phyloP scores from a whole-genome alignment of 208 protist species.

The Herpetomonas samuelpessoai region DNA sequence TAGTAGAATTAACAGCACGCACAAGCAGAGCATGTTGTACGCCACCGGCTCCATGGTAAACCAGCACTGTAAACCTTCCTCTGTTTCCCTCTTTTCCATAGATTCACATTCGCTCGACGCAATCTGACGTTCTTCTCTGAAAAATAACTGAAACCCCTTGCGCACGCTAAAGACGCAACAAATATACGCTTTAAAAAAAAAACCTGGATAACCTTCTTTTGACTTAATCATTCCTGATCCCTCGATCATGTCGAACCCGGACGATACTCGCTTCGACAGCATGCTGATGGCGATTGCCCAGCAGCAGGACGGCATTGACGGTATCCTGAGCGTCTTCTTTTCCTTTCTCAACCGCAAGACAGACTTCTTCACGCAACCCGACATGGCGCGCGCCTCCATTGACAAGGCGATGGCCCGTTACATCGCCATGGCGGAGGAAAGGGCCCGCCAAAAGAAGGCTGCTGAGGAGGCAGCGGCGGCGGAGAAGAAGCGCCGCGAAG shows the following conservation, averaged over 20 bases:
- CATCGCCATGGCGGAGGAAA: conserved; percentile 51
- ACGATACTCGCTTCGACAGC: conserved; percentile 74
- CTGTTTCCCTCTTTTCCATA: no score
- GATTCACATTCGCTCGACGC: no score
- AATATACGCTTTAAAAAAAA: no score
- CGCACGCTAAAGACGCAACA: no score
- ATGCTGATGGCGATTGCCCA: conserved; percentile 92
- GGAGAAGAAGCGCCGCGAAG: conserved; percentile 20
- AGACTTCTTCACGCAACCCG: conserved; percentile 91
- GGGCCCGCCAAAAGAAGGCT: conserved; percentile 24
- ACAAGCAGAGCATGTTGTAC: no score
- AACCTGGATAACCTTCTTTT: no score
- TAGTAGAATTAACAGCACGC: no score
- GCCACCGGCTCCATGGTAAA: no score
- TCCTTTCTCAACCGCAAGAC: conserved; percentile 91
- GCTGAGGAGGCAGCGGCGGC: conserved; percentile 47
- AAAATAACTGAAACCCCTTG: no score
- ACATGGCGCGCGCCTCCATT: conserved; percentile 48
- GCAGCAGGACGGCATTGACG: conserved; percentile 88
- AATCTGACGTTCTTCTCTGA: no score
- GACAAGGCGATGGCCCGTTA: conserved; percentile 58
- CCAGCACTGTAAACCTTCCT: no score
- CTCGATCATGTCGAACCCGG: conserved; percentile 8
- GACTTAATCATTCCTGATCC: no score
- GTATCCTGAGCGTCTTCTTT: conserved; percentile 91